Evolutionary conservation across 129 eudicot genomes (phyloP).

Genomic region (Lactuca sativa): DNA sequence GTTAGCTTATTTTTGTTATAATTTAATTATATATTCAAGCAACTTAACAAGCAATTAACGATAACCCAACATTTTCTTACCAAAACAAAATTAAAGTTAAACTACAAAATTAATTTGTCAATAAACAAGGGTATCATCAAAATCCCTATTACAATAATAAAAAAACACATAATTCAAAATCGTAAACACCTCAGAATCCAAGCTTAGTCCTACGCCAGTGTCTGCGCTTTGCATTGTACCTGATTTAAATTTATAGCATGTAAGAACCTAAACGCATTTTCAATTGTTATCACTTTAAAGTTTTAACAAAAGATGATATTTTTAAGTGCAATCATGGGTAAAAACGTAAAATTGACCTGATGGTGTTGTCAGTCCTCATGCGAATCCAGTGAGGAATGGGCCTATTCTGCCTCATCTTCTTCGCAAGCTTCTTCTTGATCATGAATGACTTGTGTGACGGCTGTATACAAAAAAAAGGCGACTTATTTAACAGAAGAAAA

Average conservation of each 20-base stretch:
- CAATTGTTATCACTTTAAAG: neutral
- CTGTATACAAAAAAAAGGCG: conserved; percentile 26
- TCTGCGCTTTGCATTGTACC: conserved; percentile 92
- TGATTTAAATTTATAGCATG: neutral
- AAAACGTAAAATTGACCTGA: conserved; percentile 38
- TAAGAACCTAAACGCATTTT: neutral
- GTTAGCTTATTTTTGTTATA: no score
- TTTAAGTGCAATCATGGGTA: neutral
- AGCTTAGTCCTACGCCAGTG: conserved; percentile 97
- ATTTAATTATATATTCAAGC: neutral
- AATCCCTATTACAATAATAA: neutral
- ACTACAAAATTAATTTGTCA: conserved; percentile 7
- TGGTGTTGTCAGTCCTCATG: conserved; percentile 76
- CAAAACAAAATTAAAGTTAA: neutral
- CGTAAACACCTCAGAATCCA: conserved; percentile 50
- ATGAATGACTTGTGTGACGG: conserved; percentile 86
- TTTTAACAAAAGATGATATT: neutral
- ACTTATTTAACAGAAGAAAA: neutral
- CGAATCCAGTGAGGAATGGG: conserved; percentile 88
- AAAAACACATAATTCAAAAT: neutral
- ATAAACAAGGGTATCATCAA: conserved; percentile 4
- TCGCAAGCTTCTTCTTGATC: conserved; percentile 88
- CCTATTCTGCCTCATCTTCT: conserved; percentile 92
- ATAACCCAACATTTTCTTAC: neutral
- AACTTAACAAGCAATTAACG: neutral